Evolutionary conservation across 2,329 filamentous ascomycete genomes (phyloP).

Genomic region (Neophaeococcomyces aloes): DNA sequence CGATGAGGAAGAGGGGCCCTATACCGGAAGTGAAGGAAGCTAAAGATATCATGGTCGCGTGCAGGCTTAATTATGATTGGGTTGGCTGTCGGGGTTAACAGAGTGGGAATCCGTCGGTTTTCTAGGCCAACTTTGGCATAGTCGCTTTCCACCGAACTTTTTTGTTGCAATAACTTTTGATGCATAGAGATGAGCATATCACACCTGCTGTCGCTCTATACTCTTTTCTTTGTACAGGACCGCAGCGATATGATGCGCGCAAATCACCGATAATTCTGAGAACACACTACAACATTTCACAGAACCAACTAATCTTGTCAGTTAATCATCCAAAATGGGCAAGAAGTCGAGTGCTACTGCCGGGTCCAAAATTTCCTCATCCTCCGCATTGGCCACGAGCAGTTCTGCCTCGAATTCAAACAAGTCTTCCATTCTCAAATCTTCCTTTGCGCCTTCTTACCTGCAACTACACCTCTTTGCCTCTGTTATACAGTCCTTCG

Average conservation of each 20-base stretch:
- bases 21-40: no score
- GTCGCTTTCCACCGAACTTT: no score
- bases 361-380: constrained; percentile 36
- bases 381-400: constrained; percentile 23
- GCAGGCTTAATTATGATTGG: no score
- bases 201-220: no score
- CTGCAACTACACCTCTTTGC: constrained; percentile 44
- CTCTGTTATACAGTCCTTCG: constrained; percentile 43
- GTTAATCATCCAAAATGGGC: constrained; percentile 29
- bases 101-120: no score
- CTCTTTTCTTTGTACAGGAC: no score
- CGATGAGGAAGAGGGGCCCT: no score
- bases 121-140: no score
- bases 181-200: no score
- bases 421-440: constrained; percentile 39
- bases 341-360: constrained; percentile 36
- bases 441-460: constrained; percentile 41
- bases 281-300: neutral
- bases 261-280: neutral
- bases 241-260: neutral
- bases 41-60: no score
- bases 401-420: constrained; percentile 29
- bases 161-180: no score
- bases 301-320: neutral
- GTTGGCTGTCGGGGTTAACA: no score